Conservation (phyloP, 2,329 filamentous ascomycete species). For the Talaromyces sp. region DNA sequence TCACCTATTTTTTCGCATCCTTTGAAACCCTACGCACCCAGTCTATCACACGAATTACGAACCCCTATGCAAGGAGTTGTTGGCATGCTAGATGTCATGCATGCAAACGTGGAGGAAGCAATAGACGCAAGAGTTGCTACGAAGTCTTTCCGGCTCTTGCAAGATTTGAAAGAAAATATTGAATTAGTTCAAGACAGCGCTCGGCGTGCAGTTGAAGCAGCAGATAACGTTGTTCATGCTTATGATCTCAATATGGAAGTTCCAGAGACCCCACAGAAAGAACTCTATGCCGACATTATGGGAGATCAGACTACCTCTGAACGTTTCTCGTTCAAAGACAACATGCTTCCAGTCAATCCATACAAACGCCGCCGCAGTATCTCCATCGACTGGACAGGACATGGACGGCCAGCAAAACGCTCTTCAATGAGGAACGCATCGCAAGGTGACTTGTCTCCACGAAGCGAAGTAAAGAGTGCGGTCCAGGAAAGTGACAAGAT, state of each 20-base stretch:
- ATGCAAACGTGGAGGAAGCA: slow-evolving; percentile 67
- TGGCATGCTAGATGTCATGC: slow-evolving; percentile 75
- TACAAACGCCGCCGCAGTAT: slow-evolving; percentile 48
- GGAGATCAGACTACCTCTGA: slow-evolving; percentile 28
- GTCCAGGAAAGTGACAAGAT: slow-evolving; percentile 46
- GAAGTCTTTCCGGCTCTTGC: slow-evolving; percentile 56
- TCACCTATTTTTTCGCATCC: slow-evolving; percentile 60
- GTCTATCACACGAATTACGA: slow-evolving; percentile 68
- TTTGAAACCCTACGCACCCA: slow-evolving; percentile 69
- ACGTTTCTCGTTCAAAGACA: slow-evolving; percentile 45
- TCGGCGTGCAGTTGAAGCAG: slow-evolving; percentile 68
- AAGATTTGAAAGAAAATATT: slow-evolving; percentile 65
- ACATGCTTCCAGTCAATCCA: slow-evolving; percentile 43
- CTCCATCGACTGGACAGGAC: slow-evolving; percentile 35
- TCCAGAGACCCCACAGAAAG: slow-evolving; percentile 59
- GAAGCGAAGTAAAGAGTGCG: slow-evolving; percentile 42
- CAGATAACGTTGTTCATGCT: slow-evolving; percentile 72
- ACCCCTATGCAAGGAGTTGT: slow-evolving; percentile 76
- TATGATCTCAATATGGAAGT: slow-evolving; percentile 74
- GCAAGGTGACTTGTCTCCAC: slow-evolving; percentile 37
- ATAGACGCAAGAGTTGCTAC: slow-evolving; percentile 53
- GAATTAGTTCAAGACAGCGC: slow-evolving; percentile 73
- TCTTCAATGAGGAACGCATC: slow-evolving; percentile 34
- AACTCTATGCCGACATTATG: slow-evolving; percentile 37
- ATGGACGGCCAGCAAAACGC: slow-evolving; percentile 37